Evolutionary conservation across 768 basidiomycete species (phyloP).

Genomic region (Leccinum rimulosum): DNA sequence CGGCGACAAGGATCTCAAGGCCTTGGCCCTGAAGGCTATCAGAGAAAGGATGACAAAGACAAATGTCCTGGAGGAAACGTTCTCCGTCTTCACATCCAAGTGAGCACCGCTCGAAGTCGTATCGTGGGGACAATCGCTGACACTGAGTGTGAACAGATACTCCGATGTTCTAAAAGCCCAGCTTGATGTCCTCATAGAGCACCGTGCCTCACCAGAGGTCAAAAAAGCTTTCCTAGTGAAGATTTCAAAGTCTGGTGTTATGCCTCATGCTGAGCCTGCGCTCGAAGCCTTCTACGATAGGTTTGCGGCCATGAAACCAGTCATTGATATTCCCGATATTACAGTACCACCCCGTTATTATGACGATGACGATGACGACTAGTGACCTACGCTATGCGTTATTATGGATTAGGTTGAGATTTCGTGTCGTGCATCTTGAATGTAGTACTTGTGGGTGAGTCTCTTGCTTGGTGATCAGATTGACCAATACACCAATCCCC

Average conservation of each 20-base stretch:
- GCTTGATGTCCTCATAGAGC: conserved; percentile 12
- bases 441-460: too few relatives aligned
- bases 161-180: conserved; percentile 18
- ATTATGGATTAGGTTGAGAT: too few relatives aligned
- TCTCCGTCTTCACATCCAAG: conserved; percentile 31
- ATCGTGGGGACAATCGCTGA: background rate
- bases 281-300: conserved; percentile 19
- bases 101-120: background rate
- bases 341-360: too few relatives aligned
- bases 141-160: conserved; percentile 13
- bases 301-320: background rate
- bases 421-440: too few relatives aligned
- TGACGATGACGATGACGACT: too few relatives aligned
- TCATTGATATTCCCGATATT: too few relatives aligned
- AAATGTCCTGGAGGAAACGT: conserved; percentile 26
- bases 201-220: conserved; percentile 10
- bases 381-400: too few relatives aligned
- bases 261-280: conserved; percentile 9
- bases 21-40: conserved; percentile 19
- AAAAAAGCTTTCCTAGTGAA: conserved; percentile 13
- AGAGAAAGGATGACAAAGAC: conserved; percentile 8
- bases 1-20: conserved; percentile 18
- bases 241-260: conserved; percentile 1
- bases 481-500: too few relatives aligned
- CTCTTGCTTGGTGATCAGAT: too few relatives aligned